Conservation (phyloP, 2,329 filamentous ascomycete species). For the Graphilbum ipis-grandicollis region DNA sequence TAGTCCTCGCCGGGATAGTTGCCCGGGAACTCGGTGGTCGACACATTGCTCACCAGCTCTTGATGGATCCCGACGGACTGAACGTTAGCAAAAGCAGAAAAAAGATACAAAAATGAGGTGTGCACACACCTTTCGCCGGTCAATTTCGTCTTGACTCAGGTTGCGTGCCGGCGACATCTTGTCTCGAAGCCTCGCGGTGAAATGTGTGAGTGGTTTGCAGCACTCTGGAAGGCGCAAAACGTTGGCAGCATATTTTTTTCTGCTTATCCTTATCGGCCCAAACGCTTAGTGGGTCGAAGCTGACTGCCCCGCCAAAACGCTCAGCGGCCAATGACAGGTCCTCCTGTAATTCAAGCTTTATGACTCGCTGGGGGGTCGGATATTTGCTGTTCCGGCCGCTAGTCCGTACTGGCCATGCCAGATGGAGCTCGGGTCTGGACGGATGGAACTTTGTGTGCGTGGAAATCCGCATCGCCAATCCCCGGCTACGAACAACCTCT, state of each 20-base stretch:
- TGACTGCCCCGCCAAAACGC: background rate
- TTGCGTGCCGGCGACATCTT: constrained; percentile 24
- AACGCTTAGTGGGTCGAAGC: background rate
- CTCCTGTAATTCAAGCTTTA: constrained; percentile 8
- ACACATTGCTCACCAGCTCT: constrained; percentile 80
- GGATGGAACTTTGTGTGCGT: constrained; percentile 6
- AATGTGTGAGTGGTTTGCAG: too few relatives aligned
- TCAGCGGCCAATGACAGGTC: constrained; percentile 4
- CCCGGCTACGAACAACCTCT: background rate
- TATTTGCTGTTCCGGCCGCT: constrained; percentile 5
- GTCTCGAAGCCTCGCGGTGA: background rate
- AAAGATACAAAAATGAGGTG: too few relatives aligned
- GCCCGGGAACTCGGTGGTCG: constrained; percentile 80
- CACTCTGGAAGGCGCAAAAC: too few relatives aligned
- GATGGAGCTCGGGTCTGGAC: constrained; percentile 9
- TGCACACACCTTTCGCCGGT: constrained; percentile 43
- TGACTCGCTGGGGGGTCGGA: constrained; percentile 9
- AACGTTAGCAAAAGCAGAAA: background rate
- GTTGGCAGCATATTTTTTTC: constrained; percentile 1
- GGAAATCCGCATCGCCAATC: constrained; percentile 2
- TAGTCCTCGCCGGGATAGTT: constrained; percentile 76
- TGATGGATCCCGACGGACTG: constrained; percentile 75
- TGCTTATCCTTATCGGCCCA: background rate
- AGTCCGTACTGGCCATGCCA: constrained; percentile 2
- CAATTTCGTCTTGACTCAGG: constrained; percentile 37